Conservation (phyloP, 2,329 filamentous ascomycete genomes). For the Aspergillus ochraceoroseus region DNA sequence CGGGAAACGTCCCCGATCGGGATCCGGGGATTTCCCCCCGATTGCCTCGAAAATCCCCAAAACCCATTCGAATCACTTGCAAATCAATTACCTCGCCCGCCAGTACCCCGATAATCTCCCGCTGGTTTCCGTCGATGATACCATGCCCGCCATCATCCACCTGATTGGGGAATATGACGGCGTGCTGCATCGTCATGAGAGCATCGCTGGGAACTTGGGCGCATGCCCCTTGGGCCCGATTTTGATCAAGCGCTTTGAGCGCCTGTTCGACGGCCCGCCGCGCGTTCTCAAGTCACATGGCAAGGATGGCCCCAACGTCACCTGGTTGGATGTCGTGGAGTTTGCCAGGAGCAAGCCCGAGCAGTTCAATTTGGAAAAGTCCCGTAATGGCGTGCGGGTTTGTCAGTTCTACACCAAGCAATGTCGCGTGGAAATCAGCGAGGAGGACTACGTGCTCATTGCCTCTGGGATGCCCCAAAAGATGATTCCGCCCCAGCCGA, state of each 20-base stretch:
- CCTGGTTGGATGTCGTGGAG: conserved; percentile 80
- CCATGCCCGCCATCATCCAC: conserved; percentile 66
- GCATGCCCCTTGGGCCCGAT: conserved; percentile 78
- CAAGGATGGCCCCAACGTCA: conserved; percentile 59
- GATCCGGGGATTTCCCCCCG: conserved; percentile 38
- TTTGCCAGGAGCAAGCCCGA: conserved; percentile 75
- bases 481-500: conserved; percentile 72
- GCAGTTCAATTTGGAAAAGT: conserved; percentile 68
- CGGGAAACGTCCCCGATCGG: conserved; percentile 46
- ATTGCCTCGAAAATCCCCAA: conserved; percentile 51
- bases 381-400: conserved; percentile 62
- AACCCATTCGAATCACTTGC: conserved; percentile 54
- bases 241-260: conserved; percentile 78
- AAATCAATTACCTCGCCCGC: conserved; percentile 64
- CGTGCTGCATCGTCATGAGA: conserved; percentile 78
- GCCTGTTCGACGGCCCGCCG: conserved; percentile 77
- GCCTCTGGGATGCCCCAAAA: conserved; percentile 77
- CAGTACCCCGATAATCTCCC: conserved; percentile 59
- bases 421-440: conserved; percentile 74
- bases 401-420: conserved; percentile 82
- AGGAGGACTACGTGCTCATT: conserved; percentile 83
- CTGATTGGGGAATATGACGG: conserved; percentile 78
- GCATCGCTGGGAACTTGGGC: conserved; percentile 77
- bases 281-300: conserved; percentile 59
- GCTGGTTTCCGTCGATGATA: conserved; percentile 61